These are phyloP conservation scores for Xylariaceae sp. DNA, from an alignment of 2,329 filamentous ascomycete species.

Conservation along the genomic window DNA sequence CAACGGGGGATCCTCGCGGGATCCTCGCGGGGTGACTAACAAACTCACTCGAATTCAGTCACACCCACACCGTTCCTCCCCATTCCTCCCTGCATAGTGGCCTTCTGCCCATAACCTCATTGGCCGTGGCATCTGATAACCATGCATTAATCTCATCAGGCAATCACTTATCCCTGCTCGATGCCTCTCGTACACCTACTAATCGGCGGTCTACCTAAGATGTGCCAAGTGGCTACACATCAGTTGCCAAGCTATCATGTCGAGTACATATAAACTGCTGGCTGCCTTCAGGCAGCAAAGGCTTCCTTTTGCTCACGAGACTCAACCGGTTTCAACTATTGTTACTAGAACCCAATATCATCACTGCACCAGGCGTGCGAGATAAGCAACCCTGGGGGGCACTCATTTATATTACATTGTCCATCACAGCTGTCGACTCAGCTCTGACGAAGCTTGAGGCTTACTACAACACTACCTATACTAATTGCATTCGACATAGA, in stretches of 20 bases:
- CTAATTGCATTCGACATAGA: slow-evolving; percentile 6
- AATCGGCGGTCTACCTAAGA: slow-evolving; percentile 16
- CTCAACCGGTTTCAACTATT: slow-evolving; percentile 10
- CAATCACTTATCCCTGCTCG: slow-evolving; percentile 13
- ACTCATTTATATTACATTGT: slow-evolving; percentile 21
- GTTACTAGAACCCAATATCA: slow-evolving; percentile 17
- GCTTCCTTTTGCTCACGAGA: slow-evolving; percentile 1
- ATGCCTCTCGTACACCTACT: slow-evolving; percentile 23
- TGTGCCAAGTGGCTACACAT: slow-evolving; percentile 22
- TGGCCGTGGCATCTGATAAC: slow-evolving; percentile 15
- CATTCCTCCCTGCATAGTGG: slow-evolving; percentile 11
- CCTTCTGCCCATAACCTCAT: slow-evolving; percentile 16
- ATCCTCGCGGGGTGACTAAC: slow-evolving; percentile 25
- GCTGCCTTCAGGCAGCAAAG: slow-evolving; percentile 16
- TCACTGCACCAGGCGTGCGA: slow-evolving; percentile 32
- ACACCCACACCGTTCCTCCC: slow-evolving; percentile 22
- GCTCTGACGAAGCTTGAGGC: slow-evolving; percentile 25
- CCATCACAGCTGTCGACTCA: slow-evolving; percentile 5
- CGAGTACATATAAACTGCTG: slow-evolving; percentile 10
- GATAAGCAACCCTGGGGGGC: slow-evolving; percentile 31
- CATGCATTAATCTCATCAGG: slow-evolving; percentile 3
- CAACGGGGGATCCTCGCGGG: slow-evolving; percentile 7
- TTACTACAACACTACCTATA: slow-evolving; percentile 5
- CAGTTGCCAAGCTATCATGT: slow-evolving; percentile 23
- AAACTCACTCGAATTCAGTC: slow-evolving; percentile 15